Base-by-base conservation (phyloP, 495 filamentous ascomycete genomes). In the Aspergillus olivimuriae region DNA sequence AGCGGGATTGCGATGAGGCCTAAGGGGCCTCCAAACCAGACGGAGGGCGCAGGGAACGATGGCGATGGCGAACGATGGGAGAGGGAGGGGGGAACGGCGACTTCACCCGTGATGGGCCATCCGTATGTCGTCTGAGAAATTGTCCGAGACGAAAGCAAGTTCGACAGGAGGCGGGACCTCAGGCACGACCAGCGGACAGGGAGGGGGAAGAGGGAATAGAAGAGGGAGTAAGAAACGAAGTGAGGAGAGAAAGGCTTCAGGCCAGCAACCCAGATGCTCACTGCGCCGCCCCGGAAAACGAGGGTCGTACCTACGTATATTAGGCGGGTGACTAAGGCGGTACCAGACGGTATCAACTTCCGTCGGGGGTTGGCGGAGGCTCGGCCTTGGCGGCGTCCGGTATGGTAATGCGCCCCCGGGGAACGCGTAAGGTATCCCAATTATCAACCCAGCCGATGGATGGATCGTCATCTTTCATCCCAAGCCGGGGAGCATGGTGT, bases 31-130 rank as follows among this genome's bases (percentile, higher is more conserved):
- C 24, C 38, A 35, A 42, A 36, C 32, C n/a, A n/a, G n/a, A 41
- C 20, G 39, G 38, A 35, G 48, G 40, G 14, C 28, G 34, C 23
- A 38, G 23, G 24, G 31, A 32, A n/a, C n/a, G 30, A 34, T 42
- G 19, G 40, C 15, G 41, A 50, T 34, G 39, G 39, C 39, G 45
- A 57, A 52, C 48, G 49, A 56, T 37, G 32, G 53, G 41, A 48
- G 36, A 26, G 35, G 43, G 37, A 32, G 44, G 41, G 37, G 39
- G 33, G 20, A 33, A 34, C 6, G 42, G 42, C 54, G 28, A 34
- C 39, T 52, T 40, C 42, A 46, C 24, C n/a, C n/a, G n/a, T n/a
- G n/a, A n/a, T n/a, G n/a, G n/a, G n/a, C n/a, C n/a, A n/a, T n/a
- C n/a, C n/a, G n/a, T n/a, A n/a, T n/a, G n/a, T n/a, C n/a, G n/a